phyloP scores from a whole-genome alignment of 2,329 filamentous ascomycete species.

The Colletotrichum tofieldiae region DNA sequence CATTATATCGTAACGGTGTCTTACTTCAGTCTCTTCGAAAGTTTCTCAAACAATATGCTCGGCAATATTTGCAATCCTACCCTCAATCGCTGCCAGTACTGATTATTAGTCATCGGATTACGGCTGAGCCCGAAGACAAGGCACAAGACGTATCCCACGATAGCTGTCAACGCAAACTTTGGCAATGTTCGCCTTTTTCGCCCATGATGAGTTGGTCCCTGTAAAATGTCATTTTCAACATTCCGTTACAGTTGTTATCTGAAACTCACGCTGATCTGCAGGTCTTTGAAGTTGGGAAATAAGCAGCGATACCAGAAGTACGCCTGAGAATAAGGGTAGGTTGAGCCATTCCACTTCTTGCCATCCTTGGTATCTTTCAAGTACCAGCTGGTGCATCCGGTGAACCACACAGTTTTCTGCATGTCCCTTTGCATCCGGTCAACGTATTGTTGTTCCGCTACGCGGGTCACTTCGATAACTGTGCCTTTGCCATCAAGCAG shows the following conservation, averaged over 20 bases:
- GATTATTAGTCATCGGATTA: background rate
- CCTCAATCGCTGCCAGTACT: conserved; percentile 3
- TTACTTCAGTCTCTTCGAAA: background rate
- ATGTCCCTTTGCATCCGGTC: conserved; percentile 52
- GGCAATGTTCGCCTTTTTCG: background rate
- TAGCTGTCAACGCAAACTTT: background rate
- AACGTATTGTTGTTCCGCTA: conserved; percentile 55
- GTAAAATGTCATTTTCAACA: background rate
- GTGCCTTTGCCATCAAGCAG: conserved; percentile 53
- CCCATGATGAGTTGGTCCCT: conserved; percentile 10
- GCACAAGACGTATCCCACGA: conserved; percentile 1
- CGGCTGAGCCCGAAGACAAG: background rate
- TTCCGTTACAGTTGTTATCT: background rate
- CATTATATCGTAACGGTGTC: no score
- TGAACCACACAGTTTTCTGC: conserved; percentile 50
- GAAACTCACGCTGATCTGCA: conserved; percentile 52
- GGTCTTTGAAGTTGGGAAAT: conserved; percentile 54
- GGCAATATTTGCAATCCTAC: background rate
- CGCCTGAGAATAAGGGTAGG: conserved; percentile 55
- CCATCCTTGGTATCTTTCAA: conserved; percentile 46
- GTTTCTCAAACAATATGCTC: background rate
- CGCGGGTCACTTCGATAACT: conserved; percentile 51
- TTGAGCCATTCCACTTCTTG: conserved; percentile 53
- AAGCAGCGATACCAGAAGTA: conserved; percentile 56
- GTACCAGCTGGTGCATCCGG: conserved; percentile 58